Base-by-base conservation (phyloP, 139 green algal species). In the Chlorella sp. region DNA sequence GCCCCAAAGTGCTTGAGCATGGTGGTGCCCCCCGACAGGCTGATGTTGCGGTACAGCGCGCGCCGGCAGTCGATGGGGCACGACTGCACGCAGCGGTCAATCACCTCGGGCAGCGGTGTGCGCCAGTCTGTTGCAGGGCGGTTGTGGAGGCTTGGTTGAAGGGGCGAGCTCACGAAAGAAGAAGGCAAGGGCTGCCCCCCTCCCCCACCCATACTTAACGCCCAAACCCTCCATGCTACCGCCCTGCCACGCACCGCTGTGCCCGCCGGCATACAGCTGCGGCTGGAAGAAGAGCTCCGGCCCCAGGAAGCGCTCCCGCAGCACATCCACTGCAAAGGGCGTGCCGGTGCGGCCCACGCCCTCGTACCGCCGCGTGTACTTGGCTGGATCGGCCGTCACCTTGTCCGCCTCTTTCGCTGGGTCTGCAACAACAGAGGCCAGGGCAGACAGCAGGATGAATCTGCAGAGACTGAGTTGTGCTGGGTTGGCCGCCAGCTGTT, bases 51-150 rank as follows among this genome's bases (percentile, higher is more conserved):
- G 88, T 97, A 97, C 56, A 98, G 91, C 18, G 86, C 82, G 5
- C 95, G 81, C n/a, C 95, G 87, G 21, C 91, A 94, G 90, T 98
- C 95, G 73, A 98, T 98, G 70, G 94, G 93, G 78, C 91, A 94
- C 34, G 28, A 84, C 75, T 92, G 80, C 44, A 98, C 93, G 39
- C 89, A 89, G 6, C 86, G 32, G 83, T 98, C 94, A 13, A 98
- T 89, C 39, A 96, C 68, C 85, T 93, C 84, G 26, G 94, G 94
- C 75, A 97, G 81, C 21, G 92, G 82, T 20, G 84, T 92, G 21
- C 70, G 87, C 62, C 85, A 91, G 41, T 93, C 82, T 51, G 81
- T 13, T 1, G n/a, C n/a, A n/a, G n/a, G n/a, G n/a, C n/a, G n/a
- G n/a, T n/a, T n/a, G n/a, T n/a, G n/a, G n/a, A n/a, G n/a, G n/a